A percentile compares a stretch with the other conserved stretches of the same genome.
These are phyloP conservation scores for Pholiota conissans DNA, from an alignment of 768 basidiomycete species.

Conservation along the genomic window DNA sequence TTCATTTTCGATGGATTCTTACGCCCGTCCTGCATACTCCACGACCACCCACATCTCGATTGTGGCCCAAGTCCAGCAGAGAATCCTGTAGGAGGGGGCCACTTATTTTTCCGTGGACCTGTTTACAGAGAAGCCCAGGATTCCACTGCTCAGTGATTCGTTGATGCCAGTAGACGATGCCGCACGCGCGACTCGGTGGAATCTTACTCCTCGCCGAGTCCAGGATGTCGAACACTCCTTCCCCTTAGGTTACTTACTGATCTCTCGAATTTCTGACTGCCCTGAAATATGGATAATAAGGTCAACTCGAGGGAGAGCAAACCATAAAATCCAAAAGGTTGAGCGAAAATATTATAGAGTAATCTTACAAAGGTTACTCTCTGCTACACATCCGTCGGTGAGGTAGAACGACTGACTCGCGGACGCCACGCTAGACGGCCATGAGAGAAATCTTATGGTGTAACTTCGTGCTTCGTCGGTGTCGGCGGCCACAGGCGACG, in stretches of 20 bases:
- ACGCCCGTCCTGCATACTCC: neutral
- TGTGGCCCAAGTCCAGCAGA: neutral
- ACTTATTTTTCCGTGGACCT: too few relatives aligned
- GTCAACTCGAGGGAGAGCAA: too few relatives aligned
- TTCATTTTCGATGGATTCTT: neutral
- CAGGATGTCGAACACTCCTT: too few relatives aligned
- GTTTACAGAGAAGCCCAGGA: constrained; percentile 4
- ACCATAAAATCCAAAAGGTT: too few relatives aligned
- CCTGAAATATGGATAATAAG: too few relatives aligned
- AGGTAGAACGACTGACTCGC: too few relatives aligned
- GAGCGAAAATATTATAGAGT: too few relatives aligned
- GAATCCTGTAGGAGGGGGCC: too few relatives aligned
- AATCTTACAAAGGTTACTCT: neutral
- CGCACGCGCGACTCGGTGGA: neutral
- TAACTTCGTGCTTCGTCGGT: neutral
- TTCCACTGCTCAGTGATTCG: too few relatives aligned
- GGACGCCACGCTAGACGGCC: neutral
- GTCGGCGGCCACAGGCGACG: neutral
- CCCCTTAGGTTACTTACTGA: too few relatives aligned
- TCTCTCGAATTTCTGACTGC: too few relatives aligned
- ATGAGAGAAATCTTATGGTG: neutral
- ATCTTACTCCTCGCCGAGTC: neutral
- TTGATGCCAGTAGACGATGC: too few relatives aligned
- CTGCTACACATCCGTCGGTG: neutral
- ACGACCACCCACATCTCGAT: neutral